Percentiles rank a stretch among this genome's conserved stretches.
phyloP scores from a whole-genome alignment of 192 early-diverging fungal species.

The Spinellus fusiger region DNA sequence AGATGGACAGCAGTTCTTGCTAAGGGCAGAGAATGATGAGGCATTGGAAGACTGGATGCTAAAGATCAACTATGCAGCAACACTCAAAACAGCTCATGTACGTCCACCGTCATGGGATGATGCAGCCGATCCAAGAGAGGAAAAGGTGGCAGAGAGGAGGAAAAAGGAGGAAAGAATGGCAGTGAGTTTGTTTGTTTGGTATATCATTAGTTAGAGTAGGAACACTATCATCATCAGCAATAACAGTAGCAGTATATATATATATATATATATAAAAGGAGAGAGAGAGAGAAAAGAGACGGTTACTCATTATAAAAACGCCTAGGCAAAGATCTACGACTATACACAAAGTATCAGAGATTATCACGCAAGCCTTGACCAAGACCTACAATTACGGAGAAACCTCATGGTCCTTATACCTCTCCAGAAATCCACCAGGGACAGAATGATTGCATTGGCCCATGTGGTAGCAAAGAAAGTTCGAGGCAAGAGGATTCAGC shows the following conservation, averaged over 20 bases:
- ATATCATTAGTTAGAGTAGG: no score
- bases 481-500: constrained; percentile 48
- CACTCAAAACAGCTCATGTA: constrained; percentile 59
- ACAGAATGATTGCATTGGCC: constrained; percentile 52
- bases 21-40: constrained; percentile 60
- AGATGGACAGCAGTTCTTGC: constrained; percentile 66
- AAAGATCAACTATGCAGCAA: constrained; percentile 73
- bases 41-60: constrained; percentile 79
- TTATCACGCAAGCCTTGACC: constrained; percentile 28
- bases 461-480: constrained; percentile 49
- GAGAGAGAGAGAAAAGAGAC: no score
- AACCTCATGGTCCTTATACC: constrained; percentile 68
- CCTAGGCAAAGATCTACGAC: background rate
- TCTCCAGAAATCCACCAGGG: constrained; percentile 52
- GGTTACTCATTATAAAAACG: background rate
- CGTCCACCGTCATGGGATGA: constrained; percentile 17
- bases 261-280: no score
- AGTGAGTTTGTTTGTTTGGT: no score
- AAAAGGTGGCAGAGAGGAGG: no score
- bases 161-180: no score
- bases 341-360: background rate
- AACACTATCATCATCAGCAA: no score
- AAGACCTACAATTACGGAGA: constrained; percentile 52
- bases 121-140: background rate
- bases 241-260: no score